Evolutionary conservation across 2,329 filamentous ascomycete genomes (phyloP).

Genomic region (Sordariomycetes sp.): DNA sequence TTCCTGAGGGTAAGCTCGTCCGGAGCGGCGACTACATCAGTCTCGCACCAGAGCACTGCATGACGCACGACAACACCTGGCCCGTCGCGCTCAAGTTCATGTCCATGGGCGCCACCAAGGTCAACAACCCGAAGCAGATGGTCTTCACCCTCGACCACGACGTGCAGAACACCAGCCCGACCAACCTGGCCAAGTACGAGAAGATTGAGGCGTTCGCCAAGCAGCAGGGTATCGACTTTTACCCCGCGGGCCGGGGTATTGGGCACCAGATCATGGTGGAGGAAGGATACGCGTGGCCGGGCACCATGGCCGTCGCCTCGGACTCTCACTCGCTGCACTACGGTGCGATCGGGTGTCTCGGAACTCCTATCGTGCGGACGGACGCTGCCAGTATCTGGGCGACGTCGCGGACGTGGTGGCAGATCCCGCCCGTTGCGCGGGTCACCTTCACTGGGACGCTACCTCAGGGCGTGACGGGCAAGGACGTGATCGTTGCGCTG

Average conservation of each 20-base stretch:
- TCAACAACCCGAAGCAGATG: constrained; percentile 38
- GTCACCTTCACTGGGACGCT: constrained; percentile 65
- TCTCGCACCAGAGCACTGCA: constrained; percentile 23
- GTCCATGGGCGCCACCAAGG: constrained; percentile 60
- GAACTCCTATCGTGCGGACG: constrained; percentile 73
- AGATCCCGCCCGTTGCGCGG: constrained; percentile 72
- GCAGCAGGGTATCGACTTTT: constrained; percentile 66
- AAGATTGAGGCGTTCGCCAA: constrained; percentile 74
- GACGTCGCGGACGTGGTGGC: constrained; percentile 75
- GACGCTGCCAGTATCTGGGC: constrained; percentile 82
- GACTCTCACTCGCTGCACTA: constrained; percentile 76
- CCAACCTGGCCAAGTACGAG: constrained; percentile 71
- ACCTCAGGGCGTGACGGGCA: constrained; percentile 72
- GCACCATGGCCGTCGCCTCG: constrained; percentile 67
- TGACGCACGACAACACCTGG: constrained; percentile 49
- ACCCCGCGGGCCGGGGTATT: constrained; percentile 65
- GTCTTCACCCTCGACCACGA: constrained; percentile 70
- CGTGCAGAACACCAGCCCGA: constrained; percentile 67
- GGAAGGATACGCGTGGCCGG: constrained; percentile 62
- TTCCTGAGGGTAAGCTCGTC: constrained; percentile 63
- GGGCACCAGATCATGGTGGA: constrained; percentile 85
- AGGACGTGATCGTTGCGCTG: constrained; percentile 86
- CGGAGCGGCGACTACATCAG: constrained; percentile 74
- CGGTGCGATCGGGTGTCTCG: constrained; percentile 63
- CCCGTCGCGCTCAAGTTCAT: constrained; percentile 65